Conservation (phyloP, 2,329 filamentous ascomycete species). For the Catunica adiposa region DNA sequence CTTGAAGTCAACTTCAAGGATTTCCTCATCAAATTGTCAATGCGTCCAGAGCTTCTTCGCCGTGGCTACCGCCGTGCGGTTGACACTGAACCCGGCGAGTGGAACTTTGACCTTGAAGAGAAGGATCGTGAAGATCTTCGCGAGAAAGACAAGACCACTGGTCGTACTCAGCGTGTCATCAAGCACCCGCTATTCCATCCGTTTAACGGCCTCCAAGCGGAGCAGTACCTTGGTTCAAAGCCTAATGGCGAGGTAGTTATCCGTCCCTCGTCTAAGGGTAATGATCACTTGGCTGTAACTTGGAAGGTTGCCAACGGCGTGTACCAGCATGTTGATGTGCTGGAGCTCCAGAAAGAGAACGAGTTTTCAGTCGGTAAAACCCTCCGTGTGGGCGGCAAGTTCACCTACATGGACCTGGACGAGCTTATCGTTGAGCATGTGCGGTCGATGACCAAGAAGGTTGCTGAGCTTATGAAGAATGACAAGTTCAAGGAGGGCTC, state of each 20-base stretch:
- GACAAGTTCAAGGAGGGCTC: conserved; percentile 83
- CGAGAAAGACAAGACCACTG: conserved; percentile 72
- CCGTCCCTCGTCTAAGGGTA: conserved; percentile 83
- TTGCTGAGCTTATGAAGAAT: conserved; percentile 85
- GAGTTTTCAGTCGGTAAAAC: conserved; percentile 85
- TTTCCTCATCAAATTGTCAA: conserved; percentile 66
- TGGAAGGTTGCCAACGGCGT: conserved; percentile 96
- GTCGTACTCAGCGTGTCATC: conserved; percentile 82
- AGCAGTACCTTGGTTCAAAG: conserved; percentile 81
- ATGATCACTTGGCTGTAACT: conserved; percentile 86
- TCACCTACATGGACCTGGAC: conserved; percentile 88
- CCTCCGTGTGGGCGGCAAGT: conserved; percentile 72
- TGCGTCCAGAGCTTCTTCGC: conserved; percentile 55
- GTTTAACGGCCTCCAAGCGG: conserved; percentile 81
- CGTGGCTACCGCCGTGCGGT: conserved; percentile 52
- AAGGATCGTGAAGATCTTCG: conserved; percentile 68
- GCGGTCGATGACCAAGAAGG: conserved; percentile 94
- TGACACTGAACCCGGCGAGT: conserved; percentile 63
- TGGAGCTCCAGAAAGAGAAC: conserved; percentile 92
- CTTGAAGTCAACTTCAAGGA: conserved; percentile 74
- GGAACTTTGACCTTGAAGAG: conserved; percentile 71
- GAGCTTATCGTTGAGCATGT: conserved; percentile 95
- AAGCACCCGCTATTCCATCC: conserved; percentile 93
- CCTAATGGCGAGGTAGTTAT: conserved; percentile 83
- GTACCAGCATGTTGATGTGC: conserved; percentile 95